These are phyloP conservation scores for Gossypium trilobum DNA, from an alignment of 441 rosid species.

Conservation along the genomic window DNA sequence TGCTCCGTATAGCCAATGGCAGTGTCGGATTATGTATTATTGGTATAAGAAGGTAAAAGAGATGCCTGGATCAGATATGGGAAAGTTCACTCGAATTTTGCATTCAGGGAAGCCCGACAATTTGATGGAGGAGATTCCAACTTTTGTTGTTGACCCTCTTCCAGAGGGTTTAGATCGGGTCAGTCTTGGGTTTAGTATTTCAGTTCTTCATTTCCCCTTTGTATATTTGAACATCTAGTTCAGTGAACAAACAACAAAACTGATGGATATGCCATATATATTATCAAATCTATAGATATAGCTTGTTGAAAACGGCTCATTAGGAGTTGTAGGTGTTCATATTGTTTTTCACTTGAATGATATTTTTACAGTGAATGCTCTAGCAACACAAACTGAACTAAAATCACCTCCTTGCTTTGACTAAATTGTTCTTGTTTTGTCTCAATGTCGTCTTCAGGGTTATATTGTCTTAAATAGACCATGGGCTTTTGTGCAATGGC, in stretches of 20 bases:
- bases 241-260: background rate
- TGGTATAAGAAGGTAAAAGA: conserved; percentile 59
- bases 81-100: conserved; percentile 63
- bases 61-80: conserved; percentile 73
- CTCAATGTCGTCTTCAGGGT: conserved; percentile 36
- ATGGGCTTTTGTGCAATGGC: conserved; percentile 85
- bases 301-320: background rate
- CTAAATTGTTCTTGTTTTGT: background rate
- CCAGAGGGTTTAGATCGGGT: conserved; percentile 71
- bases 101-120: conserved; percentile 64
- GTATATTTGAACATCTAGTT: background rate
- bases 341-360: background rate
- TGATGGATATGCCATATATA: background rate
- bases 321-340: background rate
- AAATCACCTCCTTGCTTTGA: background rate
- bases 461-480: conserved; percentile 69
- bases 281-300: background rate
- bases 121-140: conserved; percentile 67
- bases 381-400: background rate
- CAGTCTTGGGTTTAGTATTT: conserved; percentile 13
- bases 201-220: conserved; percentile 5
- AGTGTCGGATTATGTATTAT: conserved; percentile 65
- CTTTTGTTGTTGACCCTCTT: conserved; percentile 68
- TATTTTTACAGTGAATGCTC: background rate
- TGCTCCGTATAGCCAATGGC: conserved; percentile 73